Evolutionary conservation across 1,284 basidiomycete genomes (phyloP).

Genomic region (Microbotryum silenes-acaulis): DNA sequence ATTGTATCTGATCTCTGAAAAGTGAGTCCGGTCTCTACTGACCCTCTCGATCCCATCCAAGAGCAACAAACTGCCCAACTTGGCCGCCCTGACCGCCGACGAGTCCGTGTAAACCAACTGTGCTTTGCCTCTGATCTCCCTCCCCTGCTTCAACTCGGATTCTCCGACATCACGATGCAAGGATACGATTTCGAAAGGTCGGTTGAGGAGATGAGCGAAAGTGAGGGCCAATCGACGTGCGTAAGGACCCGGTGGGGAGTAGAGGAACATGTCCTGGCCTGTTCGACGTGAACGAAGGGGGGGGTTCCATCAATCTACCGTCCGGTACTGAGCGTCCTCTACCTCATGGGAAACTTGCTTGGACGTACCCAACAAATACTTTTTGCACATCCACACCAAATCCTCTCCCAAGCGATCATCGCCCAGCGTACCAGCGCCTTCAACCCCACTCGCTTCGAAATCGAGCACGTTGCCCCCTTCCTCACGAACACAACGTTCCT

Average conservation of each 20-base stretch:
- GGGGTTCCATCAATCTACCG: background rate
- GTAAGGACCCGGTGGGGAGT: slow-evolving; percentile 40
- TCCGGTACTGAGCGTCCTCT: no score
- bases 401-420: slow-evolving; percentile 1
- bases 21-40: no score
- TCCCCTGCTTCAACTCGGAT: slow-evolving; percentile 40
- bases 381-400: slow-evolving; percentile 20
- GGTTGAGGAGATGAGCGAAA: slow-evolving; percentile 31
- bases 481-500: slow-evolving; percentile 1
- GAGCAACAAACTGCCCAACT: slow-evolving; percentile 40
- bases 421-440: background rate
- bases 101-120: slow-evolving; percentile 39
- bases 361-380: slow-evolving; percentile 12
- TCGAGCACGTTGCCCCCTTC: slow-evolving; percentile 9
- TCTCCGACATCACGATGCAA: slow-evolving; percentile 43
- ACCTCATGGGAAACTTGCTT: no score
- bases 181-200: slow-evolving; percentile 37
- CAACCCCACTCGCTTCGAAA: background rate
- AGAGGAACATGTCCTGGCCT: slow-evolving; percentile 32
- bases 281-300: background rate
- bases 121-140: slow-evolving; percentile 36
- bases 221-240: slow-evolving; percentile 41
- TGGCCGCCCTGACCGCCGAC: slow-evolving; percentile 41
- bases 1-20: no score
- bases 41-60: slow-evolving; percentile 41